Percentiles rank a stretch among this genome's conserved stretches.
phyloP scores from a whole-genome alignment of 75 land plant genomes.

The Sequoia sempervirens region DNA sequence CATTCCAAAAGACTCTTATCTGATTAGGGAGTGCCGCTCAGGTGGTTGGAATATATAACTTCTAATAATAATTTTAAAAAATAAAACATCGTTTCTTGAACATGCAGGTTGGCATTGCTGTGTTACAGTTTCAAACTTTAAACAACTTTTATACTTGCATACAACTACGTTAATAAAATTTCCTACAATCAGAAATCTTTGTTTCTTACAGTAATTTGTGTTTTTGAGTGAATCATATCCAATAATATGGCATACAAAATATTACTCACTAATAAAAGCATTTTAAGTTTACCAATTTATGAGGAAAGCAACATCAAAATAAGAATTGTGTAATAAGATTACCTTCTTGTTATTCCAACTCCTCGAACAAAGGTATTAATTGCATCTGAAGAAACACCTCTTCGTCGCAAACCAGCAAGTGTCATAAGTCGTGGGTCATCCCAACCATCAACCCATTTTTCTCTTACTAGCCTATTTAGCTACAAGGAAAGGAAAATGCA shows the following conservation, averaged over 20 bases:
- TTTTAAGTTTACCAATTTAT: background rate
- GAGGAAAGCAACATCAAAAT: background rate
- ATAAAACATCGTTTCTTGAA: background rate
- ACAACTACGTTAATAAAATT: background rate
- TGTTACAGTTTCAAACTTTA: background rate
- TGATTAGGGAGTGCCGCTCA: background rate
- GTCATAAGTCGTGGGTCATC: constrained; percentile 98
- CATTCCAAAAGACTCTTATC: background rate
- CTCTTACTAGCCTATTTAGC: constrained; percentile 83
- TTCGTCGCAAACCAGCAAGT: constrained; percentile 81
- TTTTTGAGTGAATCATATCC: background rate
- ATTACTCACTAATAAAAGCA: background rate
- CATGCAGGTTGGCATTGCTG: background rate
- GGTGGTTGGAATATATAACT: background rate
- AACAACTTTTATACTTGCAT: background rate
- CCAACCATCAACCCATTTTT: constrained; percentile 95
- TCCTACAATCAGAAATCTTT: background rate
- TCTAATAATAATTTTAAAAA: background rate
- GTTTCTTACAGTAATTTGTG: background rate
- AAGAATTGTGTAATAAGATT: constrained; percentile 1
- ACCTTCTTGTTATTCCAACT: constrained; percentile 99
- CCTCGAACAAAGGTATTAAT: constrained; percentile 92
- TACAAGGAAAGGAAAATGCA: constrained; percentile 19
- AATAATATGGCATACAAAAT: background rate
- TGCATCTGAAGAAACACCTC: constrained; percentile 81